phyloP scores from a whole-genome alignment of 371 early-diverging fungal genomes.

The Paramicrosporidium saccamoebae region DNA sequence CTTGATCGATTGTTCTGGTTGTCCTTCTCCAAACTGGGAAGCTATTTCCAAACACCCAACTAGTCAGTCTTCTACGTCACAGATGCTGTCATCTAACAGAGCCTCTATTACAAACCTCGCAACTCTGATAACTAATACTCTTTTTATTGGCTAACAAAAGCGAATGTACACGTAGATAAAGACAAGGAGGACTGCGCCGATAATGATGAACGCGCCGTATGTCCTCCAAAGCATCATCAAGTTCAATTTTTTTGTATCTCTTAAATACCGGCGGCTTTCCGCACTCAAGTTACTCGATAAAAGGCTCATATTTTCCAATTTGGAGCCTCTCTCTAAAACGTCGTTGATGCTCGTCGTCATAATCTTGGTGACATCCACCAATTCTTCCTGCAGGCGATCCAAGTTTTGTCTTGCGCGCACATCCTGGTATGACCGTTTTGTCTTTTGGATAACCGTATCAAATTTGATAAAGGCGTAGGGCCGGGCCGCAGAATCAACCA shows the following conservation, averaged over 20 bases:
- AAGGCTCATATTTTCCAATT: conserved; percentile 33
- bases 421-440: conserved; percentile 75
- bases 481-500: conserved; percentile 42
- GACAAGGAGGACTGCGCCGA: neutral
- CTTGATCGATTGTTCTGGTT: too few species aligned
- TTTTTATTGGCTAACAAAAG: too few species aligned
- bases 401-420: conserved; percentile 65
- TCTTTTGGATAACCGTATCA: conserved; percentile 85
- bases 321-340: conserved; percentile 63
- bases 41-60: too few species aligned
- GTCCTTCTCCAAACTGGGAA: too few species aligned
- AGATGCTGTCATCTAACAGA: too few species aligned
- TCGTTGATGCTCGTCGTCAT: conserved; percentile 94
- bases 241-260: conserved; percentile 43
- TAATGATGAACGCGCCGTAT: conserved; percentile 50
- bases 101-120: too few species aligned
- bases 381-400: conserved; percentile 67
- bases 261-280: conserved; percentile 29
- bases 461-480: conserved; percentile 90
- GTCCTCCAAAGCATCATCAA: conserved; percentile 60
- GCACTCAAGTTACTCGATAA: conserved; percentile 20
- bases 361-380: conserved; percentile 76
- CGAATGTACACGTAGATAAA: too few species aligned
- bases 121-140: too few species aligned
- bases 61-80: too few species aligned